Evolutionary conservation across 75 land plant species (phyloP).

Genomic region (Isoetes taiwanensis): DNA sequence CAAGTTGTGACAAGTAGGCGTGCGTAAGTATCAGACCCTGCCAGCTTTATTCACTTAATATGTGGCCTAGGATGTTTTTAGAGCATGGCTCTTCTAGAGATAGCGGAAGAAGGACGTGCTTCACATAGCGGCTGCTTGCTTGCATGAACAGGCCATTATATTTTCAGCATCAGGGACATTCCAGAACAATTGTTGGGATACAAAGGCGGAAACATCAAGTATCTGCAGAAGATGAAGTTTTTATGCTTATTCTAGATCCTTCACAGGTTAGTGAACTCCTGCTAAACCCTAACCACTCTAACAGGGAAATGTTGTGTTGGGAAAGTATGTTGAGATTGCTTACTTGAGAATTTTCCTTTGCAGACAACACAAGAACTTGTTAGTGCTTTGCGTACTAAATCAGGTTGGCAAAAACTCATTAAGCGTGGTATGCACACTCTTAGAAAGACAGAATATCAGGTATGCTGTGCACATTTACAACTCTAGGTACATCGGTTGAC

Average conservation of each 20-base stretch:
- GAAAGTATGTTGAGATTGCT: background rate
- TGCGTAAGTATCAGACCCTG: slow-evolving; percentile 31
- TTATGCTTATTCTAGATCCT: slow-evolving; percentile 59
- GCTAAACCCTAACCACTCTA: background rate
- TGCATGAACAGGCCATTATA: slow-evolving; percentile 42
- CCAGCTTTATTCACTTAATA: background rate
- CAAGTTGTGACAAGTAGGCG: slow-evolving; percentile 29
- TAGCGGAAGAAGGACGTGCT: no score
- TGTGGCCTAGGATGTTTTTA: background rate
- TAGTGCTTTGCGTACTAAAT: slow-evolving; percentile 31
- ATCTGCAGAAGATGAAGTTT: slow-evolving; percentile 21
- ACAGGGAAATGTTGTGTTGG: background rate
- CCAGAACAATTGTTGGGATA: slow-evolving; percentile 87
- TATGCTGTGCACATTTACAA: slow-evolving; percentile 8
- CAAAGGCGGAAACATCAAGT: slow-evolving; percentile 35
- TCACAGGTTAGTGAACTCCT: slow-evolving; percentile 27
- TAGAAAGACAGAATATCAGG: slow-evolving; percentile 81
- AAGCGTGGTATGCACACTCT: slow-evolving; percentile 85
- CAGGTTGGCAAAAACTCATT: slow-evolving; percentile 66
- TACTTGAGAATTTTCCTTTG: background rate
- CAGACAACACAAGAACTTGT: slow-evolving; percentile 55
- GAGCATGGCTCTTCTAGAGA: no score
- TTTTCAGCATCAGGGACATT: slow-evolving; percentile 92
- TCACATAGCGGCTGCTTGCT: slow-evolving; percentile 3
- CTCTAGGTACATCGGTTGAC: no score